Evolutionary conservation across 257 asterid genomes (phyloP).

Genomic region (Solanum habrochaites): DNA sequence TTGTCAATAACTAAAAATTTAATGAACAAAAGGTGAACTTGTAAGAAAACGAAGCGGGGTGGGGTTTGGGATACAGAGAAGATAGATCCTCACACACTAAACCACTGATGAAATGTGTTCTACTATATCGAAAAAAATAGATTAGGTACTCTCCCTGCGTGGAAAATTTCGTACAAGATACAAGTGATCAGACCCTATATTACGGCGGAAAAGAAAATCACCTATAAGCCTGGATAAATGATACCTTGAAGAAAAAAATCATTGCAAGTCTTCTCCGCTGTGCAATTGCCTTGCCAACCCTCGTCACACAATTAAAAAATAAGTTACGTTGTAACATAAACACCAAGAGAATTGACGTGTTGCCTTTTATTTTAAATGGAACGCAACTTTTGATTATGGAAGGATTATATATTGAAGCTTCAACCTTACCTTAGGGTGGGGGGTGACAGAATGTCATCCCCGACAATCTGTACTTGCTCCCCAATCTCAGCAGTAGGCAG

Average conservation of each 20-base stretch:
- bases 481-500: no score
- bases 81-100: not conserved
- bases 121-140: not conserved
- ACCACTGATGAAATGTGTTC: not conserved
- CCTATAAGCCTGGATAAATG: no score
- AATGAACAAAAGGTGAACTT: no score
- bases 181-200: not conserved
- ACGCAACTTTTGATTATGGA: not conserved
- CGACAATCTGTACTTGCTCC: constrained; percentile 81
- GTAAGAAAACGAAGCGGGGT: no score
- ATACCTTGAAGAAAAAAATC: not conserved
- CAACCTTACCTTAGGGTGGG: constrained; percentile 66
- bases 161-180: not conserved
- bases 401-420: not conserved
- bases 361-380: not conserved
- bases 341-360: not conserved
- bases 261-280: constrained; percentile 16
- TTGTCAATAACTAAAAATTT: no score
- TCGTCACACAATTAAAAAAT: constrained; percentile 27
- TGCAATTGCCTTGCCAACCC: constrained; percentile 88
- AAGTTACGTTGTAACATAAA: not conserved
- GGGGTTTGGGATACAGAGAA: no score
- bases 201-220: no score
- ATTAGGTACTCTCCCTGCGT: not conserved
- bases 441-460: constrained; percentile 96